Base-by-base conservation (phyloP, 305 asterid genomes). In the Fraxinus nigra region DNA sequence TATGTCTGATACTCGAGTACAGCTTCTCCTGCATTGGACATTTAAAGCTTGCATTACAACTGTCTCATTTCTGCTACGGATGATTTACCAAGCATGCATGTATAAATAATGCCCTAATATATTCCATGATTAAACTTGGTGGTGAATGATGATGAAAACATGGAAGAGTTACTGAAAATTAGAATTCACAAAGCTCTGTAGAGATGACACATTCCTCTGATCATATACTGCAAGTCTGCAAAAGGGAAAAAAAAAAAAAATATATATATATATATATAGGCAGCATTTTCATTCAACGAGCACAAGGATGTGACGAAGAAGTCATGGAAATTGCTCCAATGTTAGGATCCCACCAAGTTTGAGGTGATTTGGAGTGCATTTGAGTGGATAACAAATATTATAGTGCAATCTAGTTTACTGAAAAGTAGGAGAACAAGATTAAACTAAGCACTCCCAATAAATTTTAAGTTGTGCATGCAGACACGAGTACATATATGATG, bases 11-110 rank as follows among this genome's bases (percentile, higher is more conserved):
- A 84, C 85, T 86, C 89, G 32, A 86, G 79, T 40, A 81, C 86
- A 82, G 91, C 86, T 86, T 88, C 91, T 80, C 91, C 91, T 88
- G 89, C 86, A 84, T 61, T 46, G 7, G 78, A 20, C 34, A 70
- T 28, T 61, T 67, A 33, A 14, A 77, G 8, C 37, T 77, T 38
- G 32, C 18, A 48, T 63, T 80, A 78, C 54, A 59, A 10, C 7
- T 11, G 72, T 80, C 11, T 43, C 20, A 28, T 43, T 78, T 24
- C 73, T 26, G 73, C 73, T 34, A 8, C 20, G 13, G 78, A 75
- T 56, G 77, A 61, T 33, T 77, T 4, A 13, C 14, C 22, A 40
- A 51, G 43, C 78, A 78, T 14, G 74, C 34, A 65, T 11, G 34
- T 10, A 16, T 61, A 61, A 7, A 8, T 20, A 20, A 20, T 59